Evolutionary conservation across 1,139 yeast species (phyloP), one percentile per base, ranked within the genome.

Genomic region (Blastobotrys buckinghamii): DNA sequence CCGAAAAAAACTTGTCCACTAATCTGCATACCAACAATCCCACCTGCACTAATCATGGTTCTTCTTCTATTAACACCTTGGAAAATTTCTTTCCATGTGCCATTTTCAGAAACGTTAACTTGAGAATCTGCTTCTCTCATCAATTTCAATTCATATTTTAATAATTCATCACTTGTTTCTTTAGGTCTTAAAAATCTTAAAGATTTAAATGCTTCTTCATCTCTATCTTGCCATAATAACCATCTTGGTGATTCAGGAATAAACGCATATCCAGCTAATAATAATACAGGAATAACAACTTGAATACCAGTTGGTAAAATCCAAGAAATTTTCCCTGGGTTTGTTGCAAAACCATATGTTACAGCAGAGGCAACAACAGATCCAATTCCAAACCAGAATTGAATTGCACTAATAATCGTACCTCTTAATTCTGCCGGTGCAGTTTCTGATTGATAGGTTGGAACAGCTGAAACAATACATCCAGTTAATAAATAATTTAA

Each of bases 1-100:
- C 46, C 39, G 6, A 39, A 39, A 30, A 50, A 50, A 15, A 41
- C 47, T 34, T 49, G 52, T 15, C 53, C 53, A 15, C 52, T 50
- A 20, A 47, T 43, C 29, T 50, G 53, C 22, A 48, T 51, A 26
- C 47, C 42, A 2, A 32, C 41, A 51, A 50, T 50, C 12, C 41
- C 44, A 15, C 50, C 51, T 27, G 48, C 30, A 5, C 51, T 44
- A 32, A 50, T 48, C 13, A 35, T 16, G 1, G 52, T 50, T 43
- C 53, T 24, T 13, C 51, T 43, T 16, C 26, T 27, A 32, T 49
- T 47, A 2, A 50, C 15, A 13, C 52, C 53, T 10, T 19, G 13
- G 37, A 50, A 24, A 17, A 50, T 36, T 16, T 48, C 51, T 15
- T 12, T 10, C 53, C 53, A 50, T 8, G 22, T 27, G 4, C 41